Percentiles rank a stretch among this genome's conserved stretches.
These are phyloP conservation scores for Silene vulgaris DNA, from an alignment of 179 eudicot species.

Conservation along the genomic window DNA sequence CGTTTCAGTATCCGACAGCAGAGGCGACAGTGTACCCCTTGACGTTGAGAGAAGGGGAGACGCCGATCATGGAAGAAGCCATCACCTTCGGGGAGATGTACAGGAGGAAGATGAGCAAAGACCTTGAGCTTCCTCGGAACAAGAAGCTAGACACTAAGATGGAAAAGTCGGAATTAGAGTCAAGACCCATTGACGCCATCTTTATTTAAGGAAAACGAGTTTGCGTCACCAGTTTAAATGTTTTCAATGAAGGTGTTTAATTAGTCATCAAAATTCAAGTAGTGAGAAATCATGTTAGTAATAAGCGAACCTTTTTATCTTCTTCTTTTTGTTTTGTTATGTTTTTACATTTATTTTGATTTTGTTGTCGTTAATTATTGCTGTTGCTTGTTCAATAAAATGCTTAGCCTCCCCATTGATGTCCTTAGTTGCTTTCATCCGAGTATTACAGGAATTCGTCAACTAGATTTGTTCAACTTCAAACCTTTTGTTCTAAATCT, in stretches of 20 bases:
- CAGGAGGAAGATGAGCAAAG: conserved; percentile 26
- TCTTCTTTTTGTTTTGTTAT: neutral
- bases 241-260: neutral
- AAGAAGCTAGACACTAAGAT: conserved; percentile 3
- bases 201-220: conserved; percentile 8
- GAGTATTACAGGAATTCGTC: too few relatives aligned
- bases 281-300: neutral
- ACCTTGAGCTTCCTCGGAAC: conserved; percentile 8
- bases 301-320: too few relatives aligned
- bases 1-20: conserved; percentile 68
- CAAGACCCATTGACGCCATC: conserved; percentile 1
- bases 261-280: neutral
- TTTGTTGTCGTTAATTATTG: neutral
- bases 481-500: neutral
- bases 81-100: conserved; percentile 51
- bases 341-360: neutral
- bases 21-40: conserved; percentile 60
- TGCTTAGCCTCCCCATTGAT: too few relatives aligned
- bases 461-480: neutral
- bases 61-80: conserved; percentile 46
- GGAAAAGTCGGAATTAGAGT: conserved; percentile 15
- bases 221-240: neutral
- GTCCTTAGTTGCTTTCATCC: neutral
- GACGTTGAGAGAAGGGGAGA: conserved; percentile 51
- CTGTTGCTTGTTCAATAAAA: neutral